These are phyloP conservation scores for Pythium chondricola DNA, from an alignment of 352 stramenopile species.

Conservation along the genomic window DNA sequence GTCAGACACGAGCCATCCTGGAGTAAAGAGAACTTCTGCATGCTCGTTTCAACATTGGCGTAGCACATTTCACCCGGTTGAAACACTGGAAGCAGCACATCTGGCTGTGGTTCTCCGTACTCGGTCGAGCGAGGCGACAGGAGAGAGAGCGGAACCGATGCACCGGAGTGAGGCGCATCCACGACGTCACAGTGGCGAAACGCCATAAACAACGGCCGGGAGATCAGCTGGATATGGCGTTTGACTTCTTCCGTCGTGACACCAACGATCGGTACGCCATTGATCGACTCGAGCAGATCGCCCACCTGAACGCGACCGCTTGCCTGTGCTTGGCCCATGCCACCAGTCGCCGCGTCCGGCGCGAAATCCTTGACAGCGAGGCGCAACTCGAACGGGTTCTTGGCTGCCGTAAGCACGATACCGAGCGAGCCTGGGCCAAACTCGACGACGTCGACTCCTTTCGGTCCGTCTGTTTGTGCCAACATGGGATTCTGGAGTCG, in stretches of 20 bases:
- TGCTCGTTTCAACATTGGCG: conserved; percentile 67
- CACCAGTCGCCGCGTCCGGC: conserved; percentile 22
- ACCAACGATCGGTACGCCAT: conserved; percentile 61
- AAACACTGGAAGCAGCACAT: conserved; percentile 28
- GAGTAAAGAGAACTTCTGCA: conserved; percentile 51
- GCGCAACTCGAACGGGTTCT: conserved; percentile 35
- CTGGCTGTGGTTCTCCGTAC: background rate
- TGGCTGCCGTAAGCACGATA: conserved; percentile 57
- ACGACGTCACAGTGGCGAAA: conserved; percentile 46
- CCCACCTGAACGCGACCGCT: conserved; percentile 54
- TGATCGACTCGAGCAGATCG: conserved; percentile 76
- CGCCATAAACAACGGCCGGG: conserved; percentile 58
- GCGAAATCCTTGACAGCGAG: conserved; percentile 77
- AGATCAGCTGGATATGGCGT: conserved; percentile 63
- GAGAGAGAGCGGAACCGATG: conserved; percentile 14
- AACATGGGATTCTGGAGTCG: conserved; percentile 57
- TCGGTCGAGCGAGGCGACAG: conserved; percentile 6
- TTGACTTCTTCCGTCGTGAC: conserved; percentile 79
- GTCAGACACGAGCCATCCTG: conserved; percentile 60
- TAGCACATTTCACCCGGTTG: conserved; percentile 75
- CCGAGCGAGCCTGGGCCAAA: conserved; percentile 62
- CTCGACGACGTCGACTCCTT: conserved; percentile 46
- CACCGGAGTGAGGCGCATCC: conserved; percentile 3
- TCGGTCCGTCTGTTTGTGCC: conserved; percentile 22
- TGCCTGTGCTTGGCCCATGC: conserved; percentile 48